Conservation (phyloP, 805 yeast genomes). For the Hanseniaspora valbyensis region DNA sequence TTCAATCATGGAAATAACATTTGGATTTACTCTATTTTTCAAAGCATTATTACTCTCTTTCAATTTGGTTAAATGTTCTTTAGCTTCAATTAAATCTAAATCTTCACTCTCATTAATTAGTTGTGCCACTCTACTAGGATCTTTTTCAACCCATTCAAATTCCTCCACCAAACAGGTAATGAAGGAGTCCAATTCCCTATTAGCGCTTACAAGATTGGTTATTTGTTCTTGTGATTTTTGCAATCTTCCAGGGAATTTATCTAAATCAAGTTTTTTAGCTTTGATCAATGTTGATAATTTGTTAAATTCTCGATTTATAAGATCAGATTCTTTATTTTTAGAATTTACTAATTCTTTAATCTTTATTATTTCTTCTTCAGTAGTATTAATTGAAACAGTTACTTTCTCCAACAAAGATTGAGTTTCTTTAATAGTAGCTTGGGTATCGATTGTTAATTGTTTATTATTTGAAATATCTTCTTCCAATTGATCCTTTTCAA, state of each 20-base stretch:
- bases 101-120: conserved; percentile 48
- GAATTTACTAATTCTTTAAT: conserved; percentile 22
- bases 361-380: conserved; percentile 24
- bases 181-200: background rate
- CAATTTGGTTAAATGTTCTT: conserved; percentile 31
- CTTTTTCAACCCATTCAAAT: conserved; percentile 66
- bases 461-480: conserved; percentile 42
- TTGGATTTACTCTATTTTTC: conserved; percentile 71
- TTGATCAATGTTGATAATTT: conserved; percentile 43
- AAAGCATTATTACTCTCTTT: conserved; percentile 52
- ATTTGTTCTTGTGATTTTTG: conserved; percentile 23
- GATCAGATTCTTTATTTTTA: conserved; percentile 46
- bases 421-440: conserved; percentile 30
- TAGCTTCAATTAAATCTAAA: conserved; percentile 44
- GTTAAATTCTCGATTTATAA: conserved; percentile 64
- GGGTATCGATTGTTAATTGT: conserved; percentile 34
- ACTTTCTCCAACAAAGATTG: conserved; percentile 22
- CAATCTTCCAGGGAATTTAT: conserved; percentile 35
- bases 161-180: conserved; percentile 34
- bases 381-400: conserved; percentile 25
- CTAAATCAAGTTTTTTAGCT: conserved; percentile 32
- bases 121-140: conserved; percentile 36
- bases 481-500: conserved; percentile 58
- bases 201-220: background rate
- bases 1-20: conserved; percentile 80